A percentile compares a stretch with the other conserved stretches of the same genome.
phyloP scores from a whole-genome alignment of 495 filamentous ascomycete species.

The Penicillium alfredii region DNA sequence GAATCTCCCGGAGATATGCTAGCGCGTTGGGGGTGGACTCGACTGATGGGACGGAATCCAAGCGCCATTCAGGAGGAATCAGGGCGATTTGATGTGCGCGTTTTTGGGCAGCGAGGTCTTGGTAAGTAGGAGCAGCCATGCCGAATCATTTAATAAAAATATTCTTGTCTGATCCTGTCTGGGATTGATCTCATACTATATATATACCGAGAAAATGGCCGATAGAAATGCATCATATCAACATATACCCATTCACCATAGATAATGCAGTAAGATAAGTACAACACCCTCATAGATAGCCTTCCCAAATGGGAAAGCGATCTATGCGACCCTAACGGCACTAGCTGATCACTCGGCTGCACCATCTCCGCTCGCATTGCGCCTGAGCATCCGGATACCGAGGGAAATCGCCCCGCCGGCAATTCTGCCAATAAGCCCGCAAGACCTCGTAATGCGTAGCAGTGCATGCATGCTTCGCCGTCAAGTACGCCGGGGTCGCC shows the following conservation, averaged over 20 bases:
- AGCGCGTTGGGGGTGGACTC: conserved; percentile 19
- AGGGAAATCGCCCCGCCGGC: conserved; percentile 22
- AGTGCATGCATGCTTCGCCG: conserved; percentile 17
- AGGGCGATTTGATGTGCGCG: conserved; percentile 24
- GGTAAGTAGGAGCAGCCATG: conserved; percentile 10
- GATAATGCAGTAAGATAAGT: conserved; percentile 11
- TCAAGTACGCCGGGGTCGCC: conserved; percentile 22
- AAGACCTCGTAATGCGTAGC: conserved; percentile 21
- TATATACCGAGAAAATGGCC: neutral
- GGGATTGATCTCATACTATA: too few species aligned
- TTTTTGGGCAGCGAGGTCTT: conserved; percentile 25
- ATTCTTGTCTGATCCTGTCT: too few species aligned
- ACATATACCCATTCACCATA: neutral
- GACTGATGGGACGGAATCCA: conserved; percentile 19
- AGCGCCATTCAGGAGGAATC: conserved; percentile 32
- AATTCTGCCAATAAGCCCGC: conserved; percentile 25
- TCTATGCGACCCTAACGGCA: conserved; percentile 8
- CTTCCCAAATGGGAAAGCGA: conserved; percentile 20
- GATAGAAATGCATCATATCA: neutral
- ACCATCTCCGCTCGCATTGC: conserved; percentile 25
- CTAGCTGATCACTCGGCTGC: conserved; percentile 5
- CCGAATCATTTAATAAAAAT: neutral
- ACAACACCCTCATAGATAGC: conserved; percentile 9
- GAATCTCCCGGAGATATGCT: conserved; percentile 23
- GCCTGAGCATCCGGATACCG: conserved; percentile 27